A percentile compares a stretch with the other conserved stretches of the same genome.
Evolutionary conservation across 2,329 filamentous ascomycete species (phyloP).

Genomic region (Arachnopeziza araneosa): DNA sequence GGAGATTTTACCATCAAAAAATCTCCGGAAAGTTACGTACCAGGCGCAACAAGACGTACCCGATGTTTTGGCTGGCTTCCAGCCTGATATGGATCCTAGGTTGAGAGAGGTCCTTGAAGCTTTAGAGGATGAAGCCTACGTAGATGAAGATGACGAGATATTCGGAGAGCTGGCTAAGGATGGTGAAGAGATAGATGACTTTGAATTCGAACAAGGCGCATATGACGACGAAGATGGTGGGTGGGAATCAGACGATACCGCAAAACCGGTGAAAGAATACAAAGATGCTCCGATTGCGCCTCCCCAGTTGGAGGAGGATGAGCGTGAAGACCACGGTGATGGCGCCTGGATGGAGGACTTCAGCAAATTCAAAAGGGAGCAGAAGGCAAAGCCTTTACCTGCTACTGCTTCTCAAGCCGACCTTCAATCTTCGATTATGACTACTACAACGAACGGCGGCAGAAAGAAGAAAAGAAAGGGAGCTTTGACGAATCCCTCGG

Average conservation of each 20-base stretch:
- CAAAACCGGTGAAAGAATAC: slow-evolving; percentile 61
- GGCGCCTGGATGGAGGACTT: slow-evolving; percentile 91
- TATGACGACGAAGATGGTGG: slow-evolving; percentile 64
- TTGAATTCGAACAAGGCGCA: slow-evolving; percentile 69
- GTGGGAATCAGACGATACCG: slow-evolving; percentile 93
- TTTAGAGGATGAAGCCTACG: slow-evolving; percentile 90
- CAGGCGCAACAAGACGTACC: slow-evolving; percentile 91
- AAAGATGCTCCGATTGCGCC: slow-evolving; percentile 32
- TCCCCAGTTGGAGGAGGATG: slow-evolving; percentile 43
- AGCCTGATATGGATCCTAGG: slow-evolving; percentile 96
- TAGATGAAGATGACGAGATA: slow-evolving; percentile 71
- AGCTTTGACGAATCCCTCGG: slow-evolving; percentile 79
- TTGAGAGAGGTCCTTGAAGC: slow-evolving; percentile 88
- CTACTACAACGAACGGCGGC: slow-evolving; percentile 72
- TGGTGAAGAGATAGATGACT: slow-evolving; percentile 66
- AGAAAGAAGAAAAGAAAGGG: slow-evolving; percentile 93
- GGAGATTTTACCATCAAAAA: slow-evolving; percentile 73
- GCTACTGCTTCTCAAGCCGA: slow-evolving; percentile 51
- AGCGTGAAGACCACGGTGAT: slow-evolving; percentile 56
- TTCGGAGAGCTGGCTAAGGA: slow-evolving; percentile 70
- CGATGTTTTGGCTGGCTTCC: slow-evolving; percentile 85
- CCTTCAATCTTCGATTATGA: slow-evolving; percentile 64
- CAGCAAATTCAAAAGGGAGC: slow-evolving; percentile 86
- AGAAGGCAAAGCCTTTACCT: slow-evolving; percentile 43
- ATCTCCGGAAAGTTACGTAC: slow-evolving; percentile 71